Percentiles rank a stretch among this genome's conserved stretches.
Evolutionary conservation across 2,329 filamentous ascomycete species (phyloP).

Genomic region (Sarocladium brachiariae): DNA sequence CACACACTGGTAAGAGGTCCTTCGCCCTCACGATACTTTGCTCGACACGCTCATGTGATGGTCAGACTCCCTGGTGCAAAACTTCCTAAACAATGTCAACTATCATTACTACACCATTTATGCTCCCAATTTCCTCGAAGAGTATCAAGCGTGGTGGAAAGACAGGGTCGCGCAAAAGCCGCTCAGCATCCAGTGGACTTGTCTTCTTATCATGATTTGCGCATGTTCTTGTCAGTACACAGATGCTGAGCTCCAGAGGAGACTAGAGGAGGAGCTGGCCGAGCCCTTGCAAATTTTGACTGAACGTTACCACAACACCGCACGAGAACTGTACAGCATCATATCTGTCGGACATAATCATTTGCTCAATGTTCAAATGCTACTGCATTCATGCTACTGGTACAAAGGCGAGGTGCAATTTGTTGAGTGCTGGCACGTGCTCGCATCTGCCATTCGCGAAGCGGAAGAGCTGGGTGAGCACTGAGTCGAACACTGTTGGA

Average conservation of each 20-base stretch:
- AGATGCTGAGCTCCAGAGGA: slow-evolving; percentile 22
- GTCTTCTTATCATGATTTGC: slow-evolving; percentile 30
- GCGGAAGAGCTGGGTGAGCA: slow-evolving; percentile 28
- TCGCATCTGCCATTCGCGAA: slow-evolving; percentile 27
- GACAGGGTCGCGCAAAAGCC: slow-evolving; percentile 21
- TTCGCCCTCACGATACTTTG: not conserved
- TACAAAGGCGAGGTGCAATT: slow-evolving; percentile 30
- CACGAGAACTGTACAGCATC: slow-evolving; percentile 24
- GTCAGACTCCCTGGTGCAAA: slow-evolving; percentile 29
- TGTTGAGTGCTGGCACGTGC: slow-evolving; percentile 30
- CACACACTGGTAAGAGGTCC: slow-evolving; percentile 25
- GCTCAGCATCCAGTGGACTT: slow-evolving; percentile 30
- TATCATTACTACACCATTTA: slow-evolving; percentile 34
- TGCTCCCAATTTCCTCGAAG: slow-evolving; percentile 26
- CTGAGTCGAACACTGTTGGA: not conserved
- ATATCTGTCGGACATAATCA: slow-evolving; percentile 27
- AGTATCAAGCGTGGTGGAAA: slow-evolving; percentile 30
- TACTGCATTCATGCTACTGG: slow-evolving; percentile 32
- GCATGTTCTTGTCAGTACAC: slow-evolving; percentile 30
- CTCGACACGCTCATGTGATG: slow-evolving; percentile 11
- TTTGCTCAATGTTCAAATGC: slow-evolving; percentile 26
- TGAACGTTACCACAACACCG: slow-evolving; percentile 26
- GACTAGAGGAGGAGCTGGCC: slow-evolving; percentile 25
- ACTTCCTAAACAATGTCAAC: slow-evolving; percentile 30
- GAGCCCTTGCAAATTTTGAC: slow-evolving; percentile 21